These are phyloP conservation scores for Tricholoma saponaceum DNA, from an alignment of 768 basidiomycete species.

Conservation along the genomic window DNA sequence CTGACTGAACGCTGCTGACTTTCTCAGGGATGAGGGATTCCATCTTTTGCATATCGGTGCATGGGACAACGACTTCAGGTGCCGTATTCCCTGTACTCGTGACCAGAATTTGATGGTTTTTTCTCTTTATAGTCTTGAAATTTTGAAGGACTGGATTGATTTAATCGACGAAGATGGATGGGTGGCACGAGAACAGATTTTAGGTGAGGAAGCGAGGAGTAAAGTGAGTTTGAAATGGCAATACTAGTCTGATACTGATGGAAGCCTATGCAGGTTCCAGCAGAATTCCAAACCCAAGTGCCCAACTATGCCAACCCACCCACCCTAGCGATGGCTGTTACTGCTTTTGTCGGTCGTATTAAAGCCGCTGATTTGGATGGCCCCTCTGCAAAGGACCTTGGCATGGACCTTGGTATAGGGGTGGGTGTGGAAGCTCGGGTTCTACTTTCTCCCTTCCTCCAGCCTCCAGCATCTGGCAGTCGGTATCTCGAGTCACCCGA, in stretches of 20 bases:
- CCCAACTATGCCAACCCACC: constrained; percentile 95
- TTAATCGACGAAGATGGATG: constrained; percentile 93
- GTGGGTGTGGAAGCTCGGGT: constrained; percentile 42
- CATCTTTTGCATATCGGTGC: constrained; percentile 88
- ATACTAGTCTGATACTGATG: neutral
- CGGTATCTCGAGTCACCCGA: constrained; percentile 54
- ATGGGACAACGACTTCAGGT: constrained; percentile 91
- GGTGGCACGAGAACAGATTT: constrained; percentile 95
- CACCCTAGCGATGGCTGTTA: constrained; percentile 90
- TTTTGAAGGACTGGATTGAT: constrained; percentile 84
- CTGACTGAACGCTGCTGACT: neutral
- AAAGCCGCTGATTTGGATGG: constrained; percentile 34
- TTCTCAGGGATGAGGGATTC: constrained; percentile 90
- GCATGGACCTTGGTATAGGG: constrained; percentile 55
- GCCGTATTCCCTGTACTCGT: neutral
- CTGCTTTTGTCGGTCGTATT: constrained; percentile 81
- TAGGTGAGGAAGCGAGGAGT: constrained; percentile 95
- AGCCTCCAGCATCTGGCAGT: constrained; percentile 26
- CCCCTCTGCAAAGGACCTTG: constrained; percentile 58
- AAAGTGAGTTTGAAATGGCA: constrained; percentile 43
- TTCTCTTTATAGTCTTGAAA: constrained; percentile 60
- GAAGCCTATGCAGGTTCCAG: constrained; percentile 58
- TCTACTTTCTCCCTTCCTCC: constrained; percentile 31
- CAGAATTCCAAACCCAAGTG: constrained; percentile 89
- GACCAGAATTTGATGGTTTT: neutral